Base-by-base conservation (phyloP, 1,284 basidiomycete genomes). In the Lentinula novae-zelandiae region DNA sequence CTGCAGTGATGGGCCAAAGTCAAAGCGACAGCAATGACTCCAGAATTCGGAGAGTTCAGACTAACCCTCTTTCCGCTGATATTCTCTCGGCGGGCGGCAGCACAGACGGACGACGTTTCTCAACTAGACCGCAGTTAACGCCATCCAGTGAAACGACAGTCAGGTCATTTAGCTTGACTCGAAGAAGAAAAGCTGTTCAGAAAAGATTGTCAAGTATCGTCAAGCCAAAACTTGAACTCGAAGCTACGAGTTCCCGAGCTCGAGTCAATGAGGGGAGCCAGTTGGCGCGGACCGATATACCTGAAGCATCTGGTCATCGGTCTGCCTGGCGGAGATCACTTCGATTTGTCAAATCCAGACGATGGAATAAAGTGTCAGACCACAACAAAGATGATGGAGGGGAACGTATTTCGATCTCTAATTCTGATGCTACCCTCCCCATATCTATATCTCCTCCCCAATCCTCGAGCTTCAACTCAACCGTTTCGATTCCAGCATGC, bases 151-250 rank as follows among this genome's bases (percentile, higher is more conserved):
- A 27, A 42, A 31, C n/a, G 17, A 46, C 44, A 20, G 44, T 9
- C 8, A 46, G 22, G 0, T 46, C 44, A 10, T 22, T 12, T 17
- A 0, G 39, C 27, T 8, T 22, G 27, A 44, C 12, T n/a, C n/a
- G 49, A 44, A 38, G 48, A 52, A 44, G 33, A 34, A 58, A 13
- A 20, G 49, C 73, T 17, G 59, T 73, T 22, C 72, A 73, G 13
- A 72, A 67, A 57, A 73, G 65, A 58, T 67, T 77, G 52, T 64
- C 74, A 42, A 74, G 71, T 62, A 60, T 75, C 13, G 70, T 76
- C 33, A 73, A 71, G 59, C 71, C 73, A 0, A 63, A 60, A 5
- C 27, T 38, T 48, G 9, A 42, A 34, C 53, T 36, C 39, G 53
- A 54, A 36, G 49, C 22, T 31, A 40, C n/a, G 12, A 13, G 15